phyloP scores from a whole-genome alignment of 179 eudicot genomes.

The Silene noctiflora region DNA sequence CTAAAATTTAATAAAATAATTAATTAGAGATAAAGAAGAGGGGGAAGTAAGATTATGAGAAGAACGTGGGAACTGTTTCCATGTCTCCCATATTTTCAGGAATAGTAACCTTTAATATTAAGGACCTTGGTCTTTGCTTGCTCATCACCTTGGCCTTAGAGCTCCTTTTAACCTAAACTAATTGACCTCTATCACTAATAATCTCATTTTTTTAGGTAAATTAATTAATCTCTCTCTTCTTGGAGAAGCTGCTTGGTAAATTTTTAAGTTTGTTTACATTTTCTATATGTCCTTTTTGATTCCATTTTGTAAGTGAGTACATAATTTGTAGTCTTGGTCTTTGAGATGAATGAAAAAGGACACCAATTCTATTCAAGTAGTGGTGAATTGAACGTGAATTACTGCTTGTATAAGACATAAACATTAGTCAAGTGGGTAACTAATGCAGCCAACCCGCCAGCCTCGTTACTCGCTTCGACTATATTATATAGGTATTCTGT shows the following conservation, averaged over 20 bases:
- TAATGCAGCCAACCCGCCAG: conserved; percentile 5
- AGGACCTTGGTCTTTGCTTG: conserved; percentile 13
- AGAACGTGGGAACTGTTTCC: conserved; percentile 94
- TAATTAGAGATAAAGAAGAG: conserved; percentile 1
- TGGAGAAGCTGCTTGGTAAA: conserved; percentile 40
- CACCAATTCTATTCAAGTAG: conserved; percentile 13
- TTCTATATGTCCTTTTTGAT: conserved; percentile 30
- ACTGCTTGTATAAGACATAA: conserved; percentile 14
- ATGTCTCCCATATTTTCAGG: conserved; percentile 43
- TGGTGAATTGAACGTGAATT: conserved; percentile 14
- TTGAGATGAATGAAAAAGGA: conserved; percentile 14
- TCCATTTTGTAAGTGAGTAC: conserved; percentile 23
- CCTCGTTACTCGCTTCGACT: background rate
- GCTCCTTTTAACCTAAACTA: conserved; percentile 31
- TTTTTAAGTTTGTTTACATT: conserved; percentile 24
- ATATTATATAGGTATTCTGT: background rate
- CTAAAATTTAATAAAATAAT: background rate
- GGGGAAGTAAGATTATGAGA: conserved; percentile 43
- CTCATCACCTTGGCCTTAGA: conserved; percentile 61
- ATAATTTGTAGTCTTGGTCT: conserved; percentile 14
- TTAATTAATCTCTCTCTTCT: conserved; percentile 14
- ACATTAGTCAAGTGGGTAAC: background rate
- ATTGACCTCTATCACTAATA: background rate
- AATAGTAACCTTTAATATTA: conserved; percentile 21
- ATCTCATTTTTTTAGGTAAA: no score